Evolutionary conservation across 2,329 filamentous ascomycete genomes (phyloP), one percentile per base, ranked within the genome.

Genomic region (Fusarium piperis): DNA sequence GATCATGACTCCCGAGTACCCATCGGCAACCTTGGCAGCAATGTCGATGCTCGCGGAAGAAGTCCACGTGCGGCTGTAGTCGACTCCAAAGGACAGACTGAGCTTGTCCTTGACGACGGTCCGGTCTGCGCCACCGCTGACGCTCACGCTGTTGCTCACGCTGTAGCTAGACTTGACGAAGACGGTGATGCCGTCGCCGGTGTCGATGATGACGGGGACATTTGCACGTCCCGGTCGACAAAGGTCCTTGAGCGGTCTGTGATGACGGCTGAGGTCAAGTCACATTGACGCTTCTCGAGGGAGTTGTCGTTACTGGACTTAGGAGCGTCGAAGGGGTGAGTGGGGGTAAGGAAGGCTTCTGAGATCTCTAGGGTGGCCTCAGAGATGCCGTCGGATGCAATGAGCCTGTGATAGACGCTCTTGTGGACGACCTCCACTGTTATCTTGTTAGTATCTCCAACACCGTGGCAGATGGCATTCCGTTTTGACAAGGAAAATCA

Each of bases 221-320:
- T 71, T 3, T 71, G 67, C 15, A 71, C 60, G 36, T 71, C 68
- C 68, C 68, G 71, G 44, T 71, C 68, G 26, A 71, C 64, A 35
- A 71, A 71, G 4, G 59, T 66, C 26, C 71, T 0, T 0, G 18
- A 7, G 16, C 15, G 10, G 16, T 71, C 68, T 1, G 64, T 68
- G 2, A 71, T 23, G 52, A 59, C 56, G 0, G 67, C 26, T 0
- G 33, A 56, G 3, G 67, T 70, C 3, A 4, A 5, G 0, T 30
- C 18, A 5, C 67, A 70, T n/a, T 46, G 38, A 12, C 67, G 61
- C 1, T 46, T 39, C 3, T 38, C 39, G 0, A 69, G 48, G 12
- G 57, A 18, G 23, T 15, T 3, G 18, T 23, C n/a, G 16, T 30
- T 23, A 11, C n/a, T 35, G 39, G 57, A 51, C 20, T 13, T 11